phyloP scores from a whole-genome alignment of 495 filamentous ascomycete genomes.

The Neurospora sp. region DNA sequence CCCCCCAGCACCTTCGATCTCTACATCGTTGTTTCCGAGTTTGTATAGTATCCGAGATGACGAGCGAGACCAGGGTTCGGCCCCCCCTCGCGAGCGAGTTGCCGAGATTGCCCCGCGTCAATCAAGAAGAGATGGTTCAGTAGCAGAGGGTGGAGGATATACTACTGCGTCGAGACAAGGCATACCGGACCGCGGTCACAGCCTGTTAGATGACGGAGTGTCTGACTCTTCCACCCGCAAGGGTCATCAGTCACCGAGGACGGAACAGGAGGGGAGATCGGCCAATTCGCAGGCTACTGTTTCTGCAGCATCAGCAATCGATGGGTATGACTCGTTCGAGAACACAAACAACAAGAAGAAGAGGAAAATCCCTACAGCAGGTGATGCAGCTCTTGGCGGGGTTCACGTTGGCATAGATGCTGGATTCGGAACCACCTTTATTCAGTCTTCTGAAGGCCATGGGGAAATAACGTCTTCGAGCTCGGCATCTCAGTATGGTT shows the following conservation, averaged over 20 bases:
- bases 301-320: slow-evolving; percentile 49
- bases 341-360: slow-evolving; percentile 99
- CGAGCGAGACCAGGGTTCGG: slow-evolving; percentile 10
- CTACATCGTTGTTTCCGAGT: slow-evolving; percentile 66
- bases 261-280: slow-evolving; percentile 26
- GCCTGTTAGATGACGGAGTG: slow-evolving; percentile 1
- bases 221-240: slow-evolving; percentile 17
- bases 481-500: slow-evolving; percentile 25
- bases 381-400: slow-evolving; percentile 44
- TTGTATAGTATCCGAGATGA: slow-evolving; percentile 44
- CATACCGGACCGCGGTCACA: slow-evolving; percentile 9
- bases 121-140: slow-evolving; percentile 19
- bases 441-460: slow-evolving; percentile 19
- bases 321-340: slow-evolving; percentile 95
- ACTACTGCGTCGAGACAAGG: slow-evolving; percentile 4
- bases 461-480: slow-evolving; percentile 27
- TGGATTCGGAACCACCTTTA: slow-evolving; percentile 8
- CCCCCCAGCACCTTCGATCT: slow-evolving; percentile 57
- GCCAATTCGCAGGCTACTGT: slow-evolving; percentile 34
- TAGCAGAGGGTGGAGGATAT: slow-evolving; percentile 31
- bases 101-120: slow-evolving; percentile 18
- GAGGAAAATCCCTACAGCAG: slow-evolving; percentile 90
- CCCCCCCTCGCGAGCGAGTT: slow-evolving; percentile 10
- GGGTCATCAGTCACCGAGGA: slow-evolving; percentile 15
- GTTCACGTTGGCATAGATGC: slow-evolving; percentile 45